Base-by-base conservation (phyloP, 1,139 yeast genomes). In the Suhomyces ambrosiae region DNA sequence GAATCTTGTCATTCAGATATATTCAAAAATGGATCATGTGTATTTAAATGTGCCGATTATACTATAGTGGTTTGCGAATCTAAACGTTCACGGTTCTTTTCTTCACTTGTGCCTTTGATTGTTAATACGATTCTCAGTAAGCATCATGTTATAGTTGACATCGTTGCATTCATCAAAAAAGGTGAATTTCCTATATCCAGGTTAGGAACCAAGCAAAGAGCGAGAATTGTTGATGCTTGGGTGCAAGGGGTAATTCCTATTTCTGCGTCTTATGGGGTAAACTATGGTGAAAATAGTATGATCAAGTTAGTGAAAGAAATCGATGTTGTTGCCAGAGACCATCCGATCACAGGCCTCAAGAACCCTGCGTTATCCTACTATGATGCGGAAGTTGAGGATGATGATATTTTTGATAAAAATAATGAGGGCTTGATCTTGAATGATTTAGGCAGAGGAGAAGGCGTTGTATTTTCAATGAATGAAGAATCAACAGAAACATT, bases 61-160 rank as follows among this genome's bases (percentile, higher is more conserved):
- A 78, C 87, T 2, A 76, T 89, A n/a, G 79, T 86, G 11, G 81
- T 92, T 7, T 79, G 89, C 35, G 96, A 89, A 52, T 76, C 86
- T 11, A 68, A 66, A 41, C 50, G 74, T 24, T 53, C 69, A 5
- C 65, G 80, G 32, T 71, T 73, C 46, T 65, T 79, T 41, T 84
- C 96, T 1, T 80, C 92, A 1, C 61, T 92, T 43, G 90, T 89
- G 0, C 95, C 97, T 0, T 76, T 90, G 27, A 76, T 92, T 35
- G 88, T 86, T 31, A 84, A 88, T 48, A 80, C 83, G 4, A 80
- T 90, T 1, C 67, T 92, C 49, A 82, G 87, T 46, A 84, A 79
- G 48, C 96, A 90, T 57, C 95, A 89, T 49, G 65, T 92, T 41
- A 77, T 88, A n/a, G 71, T 89, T 30, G 97, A 92, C 59, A 76